Evolutionary conservation across 2,329 filamentous ascomycete genomes (phyloP).

Genomic region (Trichothecium sympodiale): DNA sequence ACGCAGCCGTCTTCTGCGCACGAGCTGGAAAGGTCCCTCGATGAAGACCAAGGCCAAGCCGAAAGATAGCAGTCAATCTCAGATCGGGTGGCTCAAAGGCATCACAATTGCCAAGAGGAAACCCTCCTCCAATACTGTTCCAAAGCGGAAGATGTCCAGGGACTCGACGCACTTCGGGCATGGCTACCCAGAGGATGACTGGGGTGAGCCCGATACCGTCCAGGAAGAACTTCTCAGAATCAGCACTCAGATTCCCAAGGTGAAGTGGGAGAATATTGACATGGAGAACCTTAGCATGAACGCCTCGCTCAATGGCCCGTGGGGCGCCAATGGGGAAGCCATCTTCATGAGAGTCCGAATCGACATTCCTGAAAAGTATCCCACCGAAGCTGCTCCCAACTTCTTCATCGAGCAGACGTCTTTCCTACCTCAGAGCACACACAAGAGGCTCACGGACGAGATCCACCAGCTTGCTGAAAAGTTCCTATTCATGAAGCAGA

Average conservation of each 20-base stretch:
- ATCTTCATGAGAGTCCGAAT: constrained; percentile 54
- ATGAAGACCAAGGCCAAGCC: constrained; percentile 44
- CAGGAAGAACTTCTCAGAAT: constrained; percentile 56
- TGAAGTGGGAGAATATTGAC: constrained; percentile 53
- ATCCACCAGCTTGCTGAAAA: constrained; percentile 44
- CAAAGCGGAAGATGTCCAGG: constrained; percentile 37
- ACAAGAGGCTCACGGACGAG: constrained; percentile 40
- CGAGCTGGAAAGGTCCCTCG: constrained; percentile 43
- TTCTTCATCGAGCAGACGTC: constrained; percentile 52
- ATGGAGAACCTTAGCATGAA: constrained; percentile 48
- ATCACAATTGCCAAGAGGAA: constrained; percentile 52
- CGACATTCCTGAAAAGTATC: constrained; percentile 48
- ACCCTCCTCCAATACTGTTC: constrained; percentile 17
- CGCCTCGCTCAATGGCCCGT: constrained; percentile 54
- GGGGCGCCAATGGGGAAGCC: constrained; percentile 43
- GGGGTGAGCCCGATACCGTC: constrained; percentile 50
- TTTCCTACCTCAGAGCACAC: constrained; percentile 46
- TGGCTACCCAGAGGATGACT: constrained; percentile 41
- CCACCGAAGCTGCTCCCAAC: constrained; percentile 43
- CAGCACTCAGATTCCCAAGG: constrained; percentile 49
- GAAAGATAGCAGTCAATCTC: constrained; percentile 38
- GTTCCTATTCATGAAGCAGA: constrained; percentile 46
- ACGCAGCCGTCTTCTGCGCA: constrained; percentile 7
- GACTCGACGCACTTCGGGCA: constrained; percentile 40
- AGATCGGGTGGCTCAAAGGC: constrained; percentile 60